These are phyloP conservation scores for Nyssa sinensis DNA, from an alignment of 148 eudicot genomes.

Conservation along the genomic window DNA sequence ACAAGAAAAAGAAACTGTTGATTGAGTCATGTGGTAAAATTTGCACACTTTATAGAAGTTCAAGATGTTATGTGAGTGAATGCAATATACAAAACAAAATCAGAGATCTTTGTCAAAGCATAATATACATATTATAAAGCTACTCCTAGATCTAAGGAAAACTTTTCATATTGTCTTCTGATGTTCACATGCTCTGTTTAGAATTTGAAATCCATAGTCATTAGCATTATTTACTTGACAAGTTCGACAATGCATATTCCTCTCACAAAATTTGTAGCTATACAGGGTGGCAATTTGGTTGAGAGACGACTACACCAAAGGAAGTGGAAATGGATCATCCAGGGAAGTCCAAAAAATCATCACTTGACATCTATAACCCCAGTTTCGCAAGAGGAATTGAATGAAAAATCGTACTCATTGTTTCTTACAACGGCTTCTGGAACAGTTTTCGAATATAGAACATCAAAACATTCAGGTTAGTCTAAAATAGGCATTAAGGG, in stretches of 20 bases:
- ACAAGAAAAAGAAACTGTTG: too few species aligned
- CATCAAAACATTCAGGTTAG: slow-evolving; percentile 54
- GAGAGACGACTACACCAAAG: slow-evolving; percentile 71
- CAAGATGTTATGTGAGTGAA: too few species aligned
- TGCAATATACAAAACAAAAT: not conserved
- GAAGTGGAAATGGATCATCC: slow-evolving; percentile 85
- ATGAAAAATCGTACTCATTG: slow-evolving; percentile 44
- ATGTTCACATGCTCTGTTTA: not conserved
- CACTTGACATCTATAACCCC: slow-evolving; percentile 60
- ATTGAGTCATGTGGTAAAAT: too few species aligned
- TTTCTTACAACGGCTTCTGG: slow-evolving; percentile 67
- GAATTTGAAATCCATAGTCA: not conserved
- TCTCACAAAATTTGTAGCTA: not conserved
- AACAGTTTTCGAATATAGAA: slow-evolving; percentile 54
- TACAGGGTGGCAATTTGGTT: slow-evolving; percentile 64
- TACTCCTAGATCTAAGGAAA: too few species aligned
- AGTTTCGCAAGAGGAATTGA: slow-evolving; percentile 37
- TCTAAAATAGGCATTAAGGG: not conserved
- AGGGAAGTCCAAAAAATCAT: slow-evolving; percentile 50
- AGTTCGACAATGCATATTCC: not conserved
- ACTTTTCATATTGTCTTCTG: too few species aligned
- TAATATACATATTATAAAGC: too few species aligned
- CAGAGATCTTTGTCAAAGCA: too few species aligned
- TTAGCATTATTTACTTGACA: not conserved
- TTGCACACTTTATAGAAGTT: too few species aligned